Evolutionary conservation across 495 filamentous ascomycete genomes (phyloP), one percentile per base, ranked within the genome.

Genomic region (Hamigera avellanea): DNA sequence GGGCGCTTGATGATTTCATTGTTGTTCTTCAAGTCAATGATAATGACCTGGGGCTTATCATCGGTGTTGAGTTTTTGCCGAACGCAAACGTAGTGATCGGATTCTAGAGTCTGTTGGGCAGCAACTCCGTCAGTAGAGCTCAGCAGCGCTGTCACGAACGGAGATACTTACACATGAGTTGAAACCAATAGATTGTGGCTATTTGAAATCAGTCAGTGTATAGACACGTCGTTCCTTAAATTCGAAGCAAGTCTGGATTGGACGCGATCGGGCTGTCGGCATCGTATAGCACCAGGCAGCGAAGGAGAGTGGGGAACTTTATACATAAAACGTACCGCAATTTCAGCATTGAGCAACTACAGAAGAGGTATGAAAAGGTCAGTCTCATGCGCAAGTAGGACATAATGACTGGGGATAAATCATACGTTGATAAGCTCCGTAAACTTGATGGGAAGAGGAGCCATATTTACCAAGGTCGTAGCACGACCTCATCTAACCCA

Each of bases 21-120:
- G 62, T 74, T 74, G 65, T 93, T 87, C 61, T 95, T 93, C 50
- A 99, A 80, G 57, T 96, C 79, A 60, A 99, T 66, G 60, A 96
- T 99, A 59, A 96, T 82, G 42, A 96, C 91, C 59, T 99, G 87
- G 21, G 91, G 83, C 33, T 77, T 76, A 33, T 83, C 74, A 32
- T 78, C 73, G 38, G 83, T 81, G 43, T 79, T 76, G 50, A 81
- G 76, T 63, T 86, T 86, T 62, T 99, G 89, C 48, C 93, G 82
- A 48, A 96, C 81, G 64, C 91, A 99, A 50, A 96, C 79, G 60
- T 76, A 99, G 53, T 79, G 71, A 61, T 96, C 93, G 45, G 91
- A 96, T 72, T 99, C 93, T 62, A 99, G 66, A 48, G 91, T 99
- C 88, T 96, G 50, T 53, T 13, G 18, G 19, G 41, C 26, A 29